These are phyloP conservation scores for Camelina laxa DNA, from an alignment of 345 rosid species.

Conservation along the genomic window DNA sequence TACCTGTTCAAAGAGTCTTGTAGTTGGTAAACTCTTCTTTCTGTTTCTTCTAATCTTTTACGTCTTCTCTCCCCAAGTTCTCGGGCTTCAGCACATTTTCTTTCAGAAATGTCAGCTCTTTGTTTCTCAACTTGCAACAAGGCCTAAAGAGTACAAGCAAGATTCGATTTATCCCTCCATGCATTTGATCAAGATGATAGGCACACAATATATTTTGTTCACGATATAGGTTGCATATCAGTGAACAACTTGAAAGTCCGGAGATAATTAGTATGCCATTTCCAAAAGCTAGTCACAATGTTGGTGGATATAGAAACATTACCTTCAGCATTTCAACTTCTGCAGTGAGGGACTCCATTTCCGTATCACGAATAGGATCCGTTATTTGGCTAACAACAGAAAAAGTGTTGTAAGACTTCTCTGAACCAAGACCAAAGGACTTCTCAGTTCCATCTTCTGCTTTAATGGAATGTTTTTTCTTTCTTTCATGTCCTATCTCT, in stretches of 20 bases:
- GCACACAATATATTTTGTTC: not conserved
- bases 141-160: conserved; percentile 46
- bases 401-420: conserved; percentile 42
- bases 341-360: conserved; percentile 55
- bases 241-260: conserved; percentile 9
- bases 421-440: conserved; percentile 25
- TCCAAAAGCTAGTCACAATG: conserved; percentile 9
- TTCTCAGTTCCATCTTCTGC: conserved; percentile 33
- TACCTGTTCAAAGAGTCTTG: conserved; percentile 88
- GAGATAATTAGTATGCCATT: conserved; percentile 16
- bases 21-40: conserved; percentile 71
- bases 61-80: conserved; percentile 71
- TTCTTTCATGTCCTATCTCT: conserved; percentile 22
- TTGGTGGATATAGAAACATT: conserved; percentile 37
- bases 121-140: conserved; percentile 63
- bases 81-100: conserved; percentile 62
- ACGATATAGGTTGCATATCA: not conserved
- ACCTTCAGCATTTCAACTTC: conserved; percentile 75
- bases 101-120: conserved; percentile 79
- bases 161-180: conserved; percentile 7
- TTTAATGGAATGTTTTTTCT: conserved; percentile 11
- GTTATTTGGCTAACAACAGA: conserved; percentile 43
- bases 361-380: conserved; percentile 46
- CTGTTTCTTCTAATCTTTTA: conserved; percentile 75
- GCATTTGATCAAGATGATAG: not conserved